A percentile compares a stretch with the other conserved stretches of the same genome.
These are phyloP conservation scores for Alternaria sp. DNA, from an alignment of 2,329 filamentous ascomycete species.

Conservation along the genomic window DNA sequence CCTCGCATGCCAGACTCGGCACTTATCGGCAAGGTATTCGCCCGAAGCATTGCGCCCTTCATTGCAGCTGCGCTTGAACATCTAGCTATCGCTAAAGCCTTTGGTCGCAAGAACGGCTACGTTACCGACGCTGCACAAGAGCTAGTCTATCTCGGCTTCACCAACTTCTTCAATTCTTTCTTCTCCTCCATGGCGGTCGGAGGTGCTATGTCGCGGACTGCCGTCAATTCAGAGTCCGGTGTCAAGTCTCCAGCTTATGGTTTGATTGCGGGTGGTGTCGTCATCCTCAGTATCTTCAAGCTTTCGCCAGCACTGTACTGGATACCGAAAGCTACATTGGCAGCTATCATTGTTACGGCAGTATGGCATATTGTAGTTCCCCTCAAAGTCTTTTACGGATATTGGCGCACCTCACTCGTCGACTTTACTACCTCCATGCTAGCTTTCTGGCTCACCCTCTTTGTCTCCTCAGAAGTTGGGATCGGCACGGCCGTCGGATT, in stretches of 20 bases:
- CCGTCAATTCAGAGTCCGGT: slow-evolving; percentile 69
- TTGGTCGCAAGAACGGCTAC: slow-evolving; percentile 68
- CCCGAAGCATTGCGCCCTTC: slow-evolving; percentile 65
- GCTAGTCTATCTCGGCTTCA: slow-evolving; percentile 67
- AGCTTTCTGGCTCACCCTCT: slow-evolving; percentile 69
- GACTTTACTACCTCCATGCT: slow-evolving; percentile 70
- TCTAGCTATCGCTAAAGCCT: slow-evolving; percentile 68
- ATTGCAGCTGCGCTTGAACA: slow-evolving; percentile 69
- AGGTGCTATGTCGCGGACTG: slow-evolving; percentile 71
- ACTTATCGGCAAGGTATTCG: slow-evolving; percentile 62
- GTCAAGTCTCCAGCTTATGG: slow-evolving; percentile 68
- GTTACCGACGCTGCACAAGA: slow-evolving; percentile 70
- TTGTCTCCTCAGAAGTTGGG: slow-evolving; percentile 66
- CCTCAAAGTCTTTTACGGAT: slow-evolving; percentile 65
- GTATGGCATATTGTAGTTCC: slow-evolving; percentile 68
- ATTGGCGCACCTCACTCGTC: slow-evolving; percentile 69
- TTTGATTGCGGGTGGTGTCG: slow-evolving; percentile 65
- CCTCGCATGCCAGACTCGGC: slow-evolving; percentile 57
- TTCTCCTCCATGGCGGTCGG: slow-evolving; percentile 70
- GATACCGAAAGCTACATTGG: slow-evolving; percentile 70
- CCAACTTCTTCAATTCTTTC: slow-evolving; percentile 69
- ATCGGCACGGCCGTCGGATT: slow-evolving; percentile 64
- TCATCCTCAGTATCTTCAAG: slow-evolving; percentile 67
- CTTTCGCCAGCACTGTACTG: slow-evolving; percentile 68
- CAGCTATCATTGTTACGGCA: slow-evolving; percentile 71